Base-by-base conservation (phyloP, 495 filamentous ascomycete species). In the Penicillium diatomitis region DNA sequence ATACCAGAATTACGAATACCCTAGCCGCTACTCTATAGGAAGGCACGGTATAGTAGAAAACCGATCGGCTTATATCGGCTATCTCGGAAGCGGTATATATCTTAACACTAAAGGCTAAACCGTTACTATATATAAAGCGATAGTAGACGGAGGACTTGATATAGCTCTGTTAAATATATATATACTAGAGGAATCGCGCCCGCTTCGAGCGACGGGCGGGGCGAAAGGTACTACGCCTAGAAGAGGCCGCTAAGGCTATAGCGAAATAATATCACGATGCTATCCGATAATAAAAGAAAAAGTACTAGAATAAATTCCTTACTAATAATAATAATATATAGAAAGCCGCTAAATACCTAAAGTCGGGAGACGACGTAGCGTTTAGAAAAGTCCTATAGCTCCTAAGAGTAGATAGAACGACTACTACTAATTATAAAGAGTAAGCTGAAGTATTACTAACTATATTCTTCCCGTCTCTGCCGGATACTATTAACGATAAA, bases 401-500 rank as follows among this genome's bases (percentile, higher is more conserved):
- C 41, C 6, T 43, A 6, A 53, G 39, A 50, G 44, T 43, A 51
- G 49, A 55, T 34, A 44, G 53, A 11, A 39, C 37, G 37, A 39
- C 37, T n/a, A 39, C 37, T n/a, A 39, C 37, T 6, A 20, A 39
- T 40, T 44, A 62, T 28, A 38, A 32, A 32, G 50, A 61, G 44
- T 44, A 65, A 42, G 54, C 47, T 10, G 54, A 63, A 41, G 56
- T 57, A 41, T 32, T 54, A 3, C 40, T 60, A 12, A 9, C 50
- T 38, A 55, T 47, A 47, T 67, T 67, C 62, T 67, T 65, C 42
- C 59, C 62, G 8, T 52, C 57, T 27, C 32, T 56, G 28, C 60
- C 52, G 20, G 47, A 54, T 32, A 32, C 6, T 28, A 55, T 61
- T 49, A 47, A 57, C 11, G 47, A 55, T 8, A 54, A 61, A 31